Percentiles rank a stretch among this genome's conserved stretches.
phyloP scores from a whole-genome alignment of 2,329 filamentous ascomycete species.

The Pseudogymnoascus sp. region DNA sequence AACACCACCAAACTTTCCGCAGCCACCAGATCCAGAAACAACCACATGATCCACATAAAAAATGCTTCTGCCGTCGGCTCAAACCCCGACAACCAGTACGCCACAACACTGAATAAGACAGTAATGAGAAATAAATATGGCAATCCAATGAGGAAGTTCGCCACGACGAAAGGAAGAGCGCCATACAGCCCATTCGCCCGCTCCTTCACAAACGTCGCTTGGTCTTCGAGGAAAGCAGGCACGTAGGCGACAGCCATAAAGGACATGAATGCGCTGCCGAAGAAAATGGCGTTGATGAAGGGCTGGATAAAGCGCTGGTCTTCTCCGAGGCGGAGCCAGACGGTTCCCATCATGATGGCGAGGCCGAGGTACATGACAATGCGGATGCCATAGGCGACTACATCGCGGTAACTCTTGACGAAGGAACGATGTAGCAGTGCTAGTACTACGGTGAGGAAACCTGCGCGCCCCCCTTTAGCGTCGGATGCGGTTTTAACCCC shows the following conservation, averaged over 20 bases:
- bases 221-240: conserved; percentile 74
- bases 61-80: conserved; percentile 56
- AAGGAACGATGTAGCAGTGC: conserved; percentile 70
- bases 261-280: conserved; percentile 66
- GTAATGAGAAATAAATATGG: conserved; percentile 73
- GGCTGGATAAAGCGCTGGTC: conserved; percentile 68
- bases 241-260: conserved; percentile 83
- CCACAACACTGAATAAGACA: conserved; percentile 63
- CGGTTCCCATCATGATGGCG: conserved; percentile 80
- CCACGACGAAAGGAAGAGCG: conserved; percentile 60
- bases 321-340: conserved; percentile 66
- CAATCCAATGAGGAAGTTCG: conserved; percentile 75
- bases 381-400: conserved; percentile 76
- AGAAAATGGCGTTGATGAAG: conserved; percentile 71
- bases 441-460: conserved; percentile 38
- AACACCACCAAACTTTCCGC: conserved; percentile 78
- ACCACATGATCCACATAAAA: conserved; percentile 72
- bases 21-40: conserved; percentile 75
- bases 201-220: conserved; percentile 65
- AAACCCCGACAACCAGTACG: conserved; percentile 77
- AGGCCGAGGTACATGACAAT: conserved; percentile 74
- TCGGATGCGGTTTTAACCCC: conserved; percentile 9
- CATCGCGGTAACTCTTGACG: conserved; percentile 76
- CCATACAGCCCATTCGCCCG: conserved; percentile 75
- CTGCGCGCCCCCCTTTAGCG: conserved; percentile 17